Base-by-base conservation (phyloP, 2,329 filamentous ascomycete genomes). In the Phoma sp. region DNA sequence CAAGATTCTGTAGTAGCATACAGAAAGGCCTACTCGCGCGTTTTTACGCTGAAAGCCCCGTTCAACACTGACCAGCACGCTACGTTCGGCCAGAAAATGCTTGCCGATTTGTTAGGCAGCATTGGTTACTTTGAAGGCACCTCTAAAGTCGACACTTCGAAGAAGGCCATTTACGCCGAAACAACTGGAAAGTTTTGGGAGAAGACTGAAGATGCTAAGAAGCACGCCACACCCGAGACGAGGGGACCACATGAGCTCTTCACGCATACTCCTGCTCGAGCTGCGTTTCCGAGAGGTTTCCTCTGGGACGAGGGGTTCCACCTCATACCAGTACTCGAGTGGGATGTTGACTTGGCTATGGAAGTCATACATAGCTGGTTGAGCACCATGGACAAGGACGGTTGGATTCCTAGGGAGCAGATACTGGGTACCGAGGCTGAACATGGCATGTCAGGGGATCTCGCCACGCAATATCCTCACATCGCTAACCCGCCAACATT, bases 271-370 rank as follows among this genome's bases (percentile, higher is more conserved):
- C 94, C 94, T 0, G 96, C 93, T 8, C 84, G 95, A 7, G 90
- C 94, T 0, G 96, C 96, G 78, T 98, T 98, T 77, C 94, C 95
- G 3, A 85, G 95, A 58, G 94, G 94, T 0, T 98, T 98, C 73
- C 82, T 98, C 4, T 98, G 95, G 94, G 95, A 98, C 68, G 94
- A 98, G 74, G 94, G 94, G 0, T 98, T 97, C 77, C 94, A 98
- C 71, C 81, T 98, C 21, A 80, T 96, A 47, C 91, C 91, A 2
- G 88, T 98, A 49, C 82, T 91, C 10, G 93, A 98, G 59, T 98
- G 92, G 90, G 94, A 98, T 73, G 85, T 92, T 39, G 92, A 96
- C 71, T 81, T 98, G 46, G 88, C 91, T 2, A 77, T 87, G 43
- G 91, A 97, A 60, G 90, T 98, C 58, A 83, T 98, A 44, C 90